Conservation (phyloP, 371 early-diverging fungal genomes). For the Synchytrium microbalum region DNA sequence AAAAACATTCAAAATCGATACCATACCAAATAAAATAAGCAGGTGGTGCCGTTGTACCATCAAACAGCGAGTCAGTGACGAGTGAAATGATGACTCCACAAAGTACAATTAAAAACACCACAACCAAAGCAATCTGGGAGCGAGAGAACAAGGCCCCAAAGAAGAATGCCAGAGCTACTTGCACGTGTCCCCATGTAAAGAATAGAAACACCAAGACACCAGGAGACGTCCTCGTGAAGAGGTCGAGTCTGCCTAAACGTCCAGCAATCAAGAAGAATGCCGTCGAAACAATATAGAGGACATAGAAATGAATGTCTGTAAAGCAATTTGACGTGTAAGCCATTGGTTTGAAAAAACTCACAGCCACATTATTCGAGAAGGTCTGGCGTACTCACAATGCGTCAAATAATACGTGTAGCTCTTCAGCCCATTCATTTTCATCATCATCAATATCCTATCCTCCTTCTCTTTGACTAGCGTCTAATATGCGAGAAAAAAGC, state of each 20-base stretch:
- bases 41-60: background rate
- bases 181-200: slow-evolving; percentile 51
- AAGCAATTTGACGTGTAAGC: too few species aligned
- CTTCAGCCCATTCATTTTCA: slow-evolving; percentile 68
- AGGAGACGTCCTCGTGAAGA: slow-evolving; percentile 51
- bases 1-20: slow-evolving; percentile 44
- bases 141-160: slow-evolving; percentile 53
- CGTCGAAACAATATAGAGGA: slow-evolving; percentile 49
- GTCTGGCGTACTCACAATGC: slow-evolving; percentile 42
- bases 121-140: slow-evolving; percentile 39
- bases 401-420: slow-evolving; percentile 48
- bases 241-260: slow-evolving; percentile 37
- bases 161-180: slow-evolving; percentile 43
- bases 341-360: too few species aligned
- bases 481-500: too few species aligned
- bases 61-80: background rate
- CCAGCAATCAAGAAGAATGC: slow-evolving; percentile 53
- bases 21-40: slow-evolving; percentile 26
- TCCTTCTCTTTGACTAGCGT: slow-evolving; percentile 63
- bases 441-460: slow-evolving; percentile 59
- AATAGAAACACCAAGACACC: slow-evolving; percentile 49
- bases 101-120: slow-evolving; percentile 8
- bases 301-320: slow-evolving; percentile 45
- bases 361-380: too few species aligned
- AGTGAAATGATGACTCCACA: background rate